Percentiles rank a stretch among this genome's conserved stretches.
These are phyloP conservation scores for Posidonia australis DNA, from an alignment of 106 monocot genomes.

Conservation along the genomic window DNA sequence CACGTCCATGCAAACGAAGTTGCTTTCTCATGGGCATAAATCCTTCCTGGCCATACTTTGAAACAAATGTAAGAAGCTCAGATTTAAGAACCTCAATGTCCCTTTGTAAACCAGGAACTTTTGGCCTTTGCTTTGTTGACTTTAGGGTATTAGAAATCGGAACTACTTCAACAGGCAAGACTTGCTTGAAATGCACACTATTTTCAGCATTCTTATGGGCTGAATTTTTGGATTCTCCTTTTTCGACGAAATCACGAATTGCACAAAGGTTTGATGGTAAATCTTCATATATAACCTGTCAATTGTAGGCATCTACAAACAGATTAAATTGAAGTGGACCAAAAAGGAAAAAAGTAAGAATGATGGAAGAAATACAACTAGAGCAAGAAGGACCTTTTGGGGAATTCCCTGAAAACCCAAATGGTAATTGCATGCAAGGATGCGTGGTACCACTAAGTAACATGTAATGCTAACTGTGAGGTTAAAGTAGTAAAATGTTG, in stretches of 20 bases:
- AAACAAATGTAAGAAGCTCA: slow-evolving; percentile 56
- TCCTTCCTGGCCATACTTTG: slow-evolving; percentile 70
- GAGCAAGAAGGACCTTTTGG: too few species aligned
- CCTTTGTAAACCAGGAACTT: slow-evolving; percentile 80
- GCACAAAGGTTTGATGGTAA: slow-evolving; percentile 93
- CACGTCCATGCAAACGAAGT: slow-evolving; percentile 71
- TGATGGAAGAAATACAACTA: not conserved
- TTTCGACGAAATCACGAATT: slow-evolving; percentile 82
- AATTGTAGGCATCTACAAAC: slow-evolving; percentile 6
- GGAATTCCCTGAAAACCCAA: too few species aligned
- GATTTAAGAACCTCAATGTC: slow-evolving; percentile 75
- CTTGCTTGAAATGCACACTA: slow-evolving; percentile 1
- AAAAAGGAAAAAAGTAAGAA: not conserved
- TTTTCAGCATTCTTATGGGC: not conserved
- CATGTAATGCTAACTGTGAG: too few species aligned
- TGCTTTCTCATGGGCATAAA: slow-evolving; percentile 99
- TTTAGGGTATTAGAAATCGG: slow-evolving; percentile 17
- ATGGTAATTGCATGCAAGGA: too few species aligned
- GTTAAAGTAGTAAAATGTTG: too few species aligned
- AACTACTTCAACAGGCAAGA: slow-evolving; percentile 5
- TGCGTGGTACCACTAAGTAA: too few species aligned
- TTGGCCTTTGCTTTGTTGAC: slow-evolving; percentile 45
- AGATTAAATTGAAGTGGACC: not conserved
- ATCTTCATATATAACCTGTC: slow-evolving; percentile 90
- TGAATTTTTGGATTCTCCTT: slow-evolving; percentile 9